These are phyloP conservation scores for Voacanga thouarsii DNA, from an alignment of 257 asterid species.

Conservation along the genomic window DNA sequence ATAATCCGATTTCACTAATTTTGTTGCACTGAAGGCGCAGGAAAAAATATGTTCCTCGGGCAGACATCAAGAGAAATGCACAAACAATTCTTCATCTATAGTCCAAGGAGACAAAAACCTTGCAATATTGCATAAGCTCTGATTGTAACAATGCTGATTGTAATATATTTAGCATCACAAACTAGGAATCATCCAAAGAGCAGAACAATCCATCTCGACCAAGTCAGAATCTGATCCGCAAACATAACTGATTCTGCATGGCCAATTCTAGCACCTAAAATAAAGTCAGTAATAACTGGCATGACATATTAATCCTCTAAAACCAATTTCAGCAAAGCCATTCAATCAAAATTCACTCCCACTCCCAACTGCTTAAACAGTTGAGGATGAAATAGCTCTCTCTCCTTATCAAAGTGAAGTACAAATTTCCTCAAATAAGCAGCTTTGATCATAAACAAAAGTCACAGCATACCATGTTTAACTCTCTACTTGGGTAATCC, in stretches of 20 bases:
- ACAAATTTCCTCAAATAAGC: neutral
- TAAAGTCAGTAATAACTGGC: neutral
- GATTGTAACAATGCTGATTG: no score
- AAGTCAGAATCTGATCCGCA: neutral
- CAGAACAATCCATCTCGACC: neutral
- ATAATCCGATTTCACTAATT: no score
- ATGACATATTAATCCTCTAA: neutral
- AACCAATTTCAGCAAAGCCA: neutral
- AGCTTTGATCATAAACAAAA: neutral
- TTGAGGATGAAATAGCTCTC: neutral
- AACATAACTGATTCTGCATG: neutral
- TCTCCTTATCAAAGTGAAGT: neutral
- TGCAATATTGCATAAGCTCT: no score
- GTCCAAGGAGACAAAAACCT: no score
- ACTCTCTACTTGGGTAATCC: conserved; percentile 48
- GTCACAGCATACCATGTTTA: conserved; percentile 17
- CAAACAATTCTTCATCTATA: no score
- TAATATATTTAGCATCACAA: neutral
- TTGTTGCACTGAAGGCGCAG: neutral
- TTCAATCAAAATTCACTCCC: neutral
- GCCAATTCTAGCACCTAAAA: neutral
- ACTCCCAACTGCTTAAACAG: neutral
- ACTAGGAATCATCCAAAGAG: neutral
- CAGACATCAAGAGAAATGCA: no score
- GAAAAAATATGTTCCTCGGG: no score